A percentile compares a stretch with the other conserved stretches of the same genome.
phyloP scores from a whole-genome alignment of 176 grass and related monocot genomes.

The Carex kokanica region DNA sequence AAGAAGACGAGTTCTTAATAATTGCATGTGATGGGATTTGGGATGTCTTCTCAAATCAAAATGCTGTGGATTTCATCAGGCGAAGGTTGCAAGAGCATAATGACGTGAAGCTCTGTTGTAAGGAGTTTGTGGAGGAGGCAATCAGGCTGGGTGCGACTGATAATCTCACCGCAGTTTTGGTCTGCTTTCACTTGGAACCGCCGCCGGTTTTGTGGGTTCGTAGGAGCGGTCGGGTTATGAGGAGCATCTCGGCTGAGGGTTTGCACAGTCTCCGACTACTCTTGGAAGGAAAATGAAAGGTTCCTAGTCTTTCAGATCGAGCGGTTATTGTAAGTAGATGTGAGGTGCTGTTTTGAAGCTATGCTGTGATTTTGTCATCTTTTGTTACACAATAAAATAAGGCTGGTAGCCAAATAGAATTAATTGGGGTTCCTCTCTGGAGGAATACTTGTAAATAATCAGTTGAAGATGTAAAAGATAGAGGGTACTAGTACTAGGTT shows the following conservation, averaged over 20 bases:
- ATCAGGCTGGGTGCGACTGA: constrained; percentile 43
- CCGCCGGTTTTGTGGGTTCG: constrained; percentile 34
- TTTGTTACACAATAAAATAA: constrained; percentile 40
- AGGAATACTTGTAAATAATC: constrained; percentile 52
- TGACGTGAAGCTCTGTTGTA: constrained; percentile 61
- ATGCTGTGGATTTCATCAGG: constrained; percentile 65
- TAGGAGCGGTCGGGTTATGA: constrained; percentile 27
- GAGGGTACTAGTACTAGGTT: constrained; percentile 15
- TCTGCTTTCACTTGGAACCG: constrained; percentile 67
- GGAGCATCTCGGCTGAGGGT: constrained; percentile 69
- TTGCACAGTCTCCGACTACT: constrained; percentile 53
- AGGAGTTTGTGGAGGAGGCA: constrained; percentile 67
- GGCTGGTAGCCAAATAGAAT: constrained; percentile 41
- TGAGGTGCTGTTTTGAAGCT: constrained; percentile 40
- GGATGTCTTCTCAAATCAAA: constrained; percentile 91
- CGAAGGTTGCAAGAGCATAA: constrained; percentile 75
- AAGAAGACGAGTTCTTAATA: constrained; percentile 86
- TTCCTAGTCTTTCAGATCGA: not conserved
- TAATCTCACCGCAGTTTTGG: constrained; percentile 73
- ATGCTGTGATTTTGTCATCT: constrained; percentile 42
- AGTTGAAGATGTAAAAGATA: constrained; percentile 31
- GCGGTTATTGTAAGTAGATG: constrained; percentile 14
- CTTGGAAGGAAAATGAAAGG: constrained; percentile 51
- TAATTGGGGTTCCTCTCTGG: constrained; percentile 36
- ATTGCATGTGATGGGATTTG: constrained; percentile 89